A percentile compares a stretch with the other conserved stretches of the same genome.
Evolutionary conservation across 371 early-diverging fungal species (phyloP).

Genomic region (Blakeslea trispora): DNA sequence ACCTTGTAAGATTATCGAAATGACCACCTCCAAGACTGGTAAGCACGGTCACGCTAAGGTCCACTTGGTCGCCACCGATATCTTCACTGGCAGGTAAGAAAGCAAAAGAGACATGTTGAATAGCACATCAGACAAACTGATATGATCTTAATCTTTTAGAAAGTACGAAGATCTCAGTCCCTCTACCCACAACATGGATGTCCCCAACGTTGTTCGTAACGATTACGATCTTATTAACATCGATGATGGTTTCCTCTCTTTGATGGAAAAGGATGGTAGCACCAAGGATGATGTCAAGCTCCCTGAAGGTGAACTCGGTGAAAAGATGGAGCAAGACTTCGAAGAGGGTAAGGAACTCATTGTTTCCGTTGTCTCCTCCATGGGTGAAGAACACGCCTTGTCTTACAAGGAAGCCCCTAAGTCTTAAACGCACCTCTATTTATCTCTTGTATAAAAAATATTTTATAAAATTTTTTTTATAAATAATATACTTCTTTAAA

Average conservation of each 20-base stretch:
- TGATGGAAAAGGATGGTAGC: constrained; percentile 78
- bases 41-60: constrained; percentile 99
- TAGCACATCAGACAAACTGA: too few species aligned
- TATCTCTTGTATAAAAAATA: too few species aligned
- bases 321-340: constrained; percentile 74
- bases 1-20: constrained; percentile 99
- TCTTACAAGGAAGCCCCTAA: constrained; percentile 58
- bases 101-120: too few species aligned
- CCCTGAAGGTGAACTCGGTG: constrained; percentile 87
- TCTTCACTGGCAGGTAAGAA: constrained; percentile 93
- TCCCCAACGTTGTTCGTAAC: constrained; percentile 88
- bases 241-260: constrained; percentile 90
- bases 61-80: constrained; percentile 92
- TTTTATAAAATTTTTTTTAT: too few species aligned
- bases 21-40: constrained; percentile 95
- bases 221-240: constrained; percentile 89
- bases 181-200: constrained; percentile 99
- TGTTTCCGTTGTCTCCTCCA: constrained; percentile 86
- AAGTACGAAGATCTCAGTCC: constrained; percentile 95
- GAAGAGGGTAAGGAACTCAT: constrained; percentile 83
- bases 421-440: too few species aligned
- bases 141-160: constrained; percentile 31
- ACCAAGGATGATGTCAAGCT: constrained; percentile 96
- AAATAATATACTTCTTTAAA: too few species aligned
- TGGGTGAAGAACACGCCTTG: constrained; percentile 94